Percentiles rank a stretch among this genome's conserved stretches.
These are phyloP conservation scores for Pinus tabuliformis DNA, from an alignment of 75 land plant genomes.

Conservation along the genomic window DNA sequence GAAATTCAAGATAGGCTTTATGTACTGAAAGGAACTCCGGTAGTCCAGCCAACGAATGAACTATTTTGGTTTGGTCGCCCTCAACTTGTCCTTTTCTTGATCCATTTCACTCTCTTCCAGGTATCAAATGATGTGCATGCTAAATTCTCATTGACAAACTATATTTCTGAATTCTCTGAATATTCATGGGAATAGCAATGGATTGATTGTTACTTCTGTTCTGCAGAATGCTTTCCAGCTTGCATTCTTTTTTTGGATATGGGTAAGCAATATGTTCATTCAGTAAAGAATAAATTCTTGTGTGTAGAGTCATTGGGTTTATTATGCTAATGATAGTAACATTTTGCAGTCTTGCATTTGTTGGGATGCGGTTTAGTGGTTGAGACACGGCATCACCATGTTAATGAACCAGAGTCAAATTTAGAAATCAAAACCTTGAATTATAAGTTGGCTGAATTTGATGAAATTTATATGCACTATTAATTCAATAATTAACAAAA, in stretches of 20 bases:
- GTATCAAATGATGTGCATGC: background rate
- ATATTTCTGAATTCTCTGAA: background rate
- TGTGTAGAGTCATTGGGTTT: no score
- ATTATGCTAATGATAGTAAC: no score
- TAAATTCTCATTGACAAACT: background rate
- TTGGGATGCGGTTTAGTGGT: no score
- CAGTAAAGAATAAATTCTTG: no score
- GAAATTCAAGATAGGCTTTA: conserved; percentile 34
- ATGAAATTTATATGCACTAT: background rate
- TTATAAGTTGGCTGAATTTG: background rate
- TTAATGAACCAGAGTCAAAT: no score
- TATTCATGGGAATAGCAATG: background rate
- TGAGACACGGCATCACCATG: no score
- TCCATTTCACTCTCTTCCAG: conserved; percentile 81
- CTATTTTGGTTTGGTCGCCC: conserved; percentile 77
- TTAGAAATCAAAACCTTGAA: no score
- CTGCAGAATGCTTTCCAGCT: conserved; percentile 49
- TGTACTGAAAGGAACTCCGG: conserved; percentile 48
- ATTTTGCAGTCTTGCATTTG: no score
- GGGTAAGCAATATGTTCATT: conserved; percentile 18
- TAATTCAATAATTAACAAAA: background rate
- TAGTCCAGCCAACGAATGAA: conserved; percentile 56
- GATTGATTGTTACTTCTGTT: background rate
- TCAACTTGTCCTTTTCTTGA: conserved; percentile 33
- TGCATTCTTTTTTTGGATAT: conserved; percentile 39